Conservation (phyloP, 1,139 yeast genomes). For the Hyphopichia burtonii region DNA sequence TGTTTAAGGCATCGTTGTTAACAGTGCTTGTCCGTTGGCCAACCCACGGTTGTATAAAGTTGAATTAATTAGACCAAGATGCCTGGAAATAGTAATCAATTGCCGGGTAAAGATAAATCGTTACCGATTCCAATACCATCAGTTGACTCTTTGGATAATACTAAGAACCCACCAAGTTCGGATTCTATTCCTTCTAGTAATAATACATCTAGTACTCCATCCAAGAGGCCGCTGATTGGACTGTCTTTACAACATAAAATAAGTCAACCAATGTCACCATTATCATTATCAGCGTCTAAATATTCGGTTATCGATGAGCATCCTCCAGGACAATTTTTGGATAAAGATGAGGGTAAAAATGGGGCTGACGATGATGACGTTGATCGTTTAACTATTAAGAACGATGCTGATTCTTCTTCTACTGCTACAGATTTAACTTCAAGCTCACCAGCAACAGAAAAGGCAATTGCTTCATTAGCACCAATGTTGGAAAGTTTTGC, state of each 20-base stretch:
- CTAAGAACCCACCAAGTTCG: background rate
- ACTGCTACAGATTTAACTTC: constrained; percentile 8
- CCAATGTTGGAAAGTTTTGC: constrained; percentile 71
- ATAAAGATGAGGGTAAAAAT: background rate
- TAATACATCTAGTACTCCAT: background rate
- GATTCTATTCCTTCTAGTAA: background rate
- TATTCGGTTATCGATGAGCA: constrained; percentile 4
- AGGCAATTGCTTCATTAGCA: constrained; percentile 75
- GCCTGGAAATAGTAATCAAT: background rate
- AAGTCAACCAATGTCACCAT: constrained; percentile 33
- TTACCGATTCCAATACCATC: background rate
- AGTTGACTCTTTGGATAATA: background rate
- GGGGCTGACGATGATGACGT: constrained; percentile 5
- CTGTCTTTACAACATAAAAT: constrained; percentile 3
- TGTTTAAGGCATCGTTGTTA: too few relatives aligned
- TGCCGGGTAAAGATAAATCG: background rate
- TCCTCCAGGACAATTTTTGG: background rate
- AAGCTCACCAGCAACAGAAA: constrained; percentile 37
- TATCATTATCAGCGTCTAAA: constrained; percentile 21
- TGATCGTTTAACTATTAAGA: background rate
- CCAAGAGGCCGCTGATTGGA: constrained; percentile 4
- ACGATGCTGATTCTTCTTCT: constrained; percentile 3
- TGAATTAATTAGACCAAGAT: too few relatives aligned
- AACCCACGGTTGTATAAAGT: too few relatives aligned
- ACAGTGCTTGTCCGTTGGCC: too few relatives aligned